Percentiles rank a stretch among this genome's conserved stretches.
phyloP scores from a whole-genome alignment of 768 basidiomycete genomes.

The Tylopilus plumbeoviolaceoides region DNA sequence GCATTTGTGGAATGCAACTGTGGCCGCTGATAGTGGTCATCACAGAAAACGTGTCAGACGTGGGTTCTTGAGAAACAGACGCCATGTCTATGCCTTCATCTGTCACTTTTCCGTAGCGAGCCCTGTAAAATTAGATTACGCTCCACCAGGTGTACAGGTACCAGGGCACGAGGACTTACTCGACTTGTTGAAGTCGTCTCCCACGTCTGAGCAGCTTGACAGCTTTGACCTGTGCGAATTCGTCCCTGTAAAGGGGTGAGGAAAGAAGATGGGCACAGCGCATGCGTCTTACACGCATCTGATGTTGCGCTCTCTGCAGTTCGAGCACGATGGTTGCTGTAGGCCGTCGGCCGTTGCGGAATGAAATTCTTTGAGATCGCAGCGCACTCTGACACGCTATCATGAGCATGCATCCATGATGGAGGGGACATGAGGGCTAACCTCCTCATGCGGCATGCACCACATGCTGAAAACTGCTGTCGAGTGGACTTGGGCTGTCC shows the following conservation, averaged over 20 bases:
- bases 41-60: constrained; percentile 7
- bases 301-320: constrained; percentile 83
- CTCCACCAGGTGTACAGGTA: neutral
- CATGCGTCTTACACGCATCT: constrained; percentile 83
- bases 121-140: constrained; percentile 39
- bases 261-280: neutral
- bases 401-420: constrained; percentile 1
- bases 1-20: constrained; percentile 65
- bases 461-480: constrained; percentile 91
- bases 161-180: constrained; percentile 47
- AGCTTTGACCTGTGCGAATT: constrained; percentile 87
- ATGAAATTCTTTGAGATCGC: constrained; percentile 85
- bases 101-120: constrained; percentile 71
- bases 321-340: constrained; percentile 63
- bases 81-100: constrained; percentile 33
- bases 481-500: constrained; percentile 72
- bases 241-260: constrained; percentile 54
- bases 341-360: constrained; percentile 41
- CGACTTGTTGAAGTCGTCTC: constrained; percentile 77
- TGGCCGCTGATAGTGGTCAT: constrained; percentile 1
- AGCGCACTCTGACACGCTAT: constrained; percentile 63
- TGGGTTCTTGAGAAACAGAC: constrained; percentile 24
- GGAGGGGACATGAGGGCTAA: constrained; percentile 24
- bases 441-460: constrained; percentile 89
- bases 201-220: constrained; percentile 81